These are phyloP conservation scores for Parachaetomium inaequale DNA, from an alignment of 495 filamentous ascomycete genomes.

Conservation along the genomic window DNA sequence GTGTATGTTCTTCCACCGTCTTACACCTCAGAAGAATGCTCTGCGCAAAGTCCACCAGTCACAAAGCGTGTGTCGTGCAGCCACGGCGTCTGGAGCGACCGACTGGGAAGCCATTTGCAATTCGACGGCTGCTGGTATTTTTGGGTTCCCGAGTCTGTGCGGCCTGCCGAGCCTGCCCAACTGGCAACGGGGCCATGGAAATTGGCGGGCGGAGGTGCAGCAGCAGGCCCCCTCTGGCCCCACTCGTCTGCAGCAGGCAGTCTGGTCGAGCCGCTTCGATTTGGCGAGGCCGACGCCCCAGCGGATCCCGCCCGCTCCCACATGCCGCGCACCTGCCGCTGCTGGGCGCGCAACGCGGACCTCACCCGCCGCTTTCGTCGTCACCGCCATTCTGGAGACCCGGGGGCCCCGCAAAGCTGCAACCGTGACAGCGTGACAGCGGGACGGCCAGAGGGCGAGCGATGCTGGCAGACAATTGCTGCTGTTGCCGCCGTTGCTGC, in stretches of 20 bases:
- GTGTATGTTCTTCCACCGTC: neutral
- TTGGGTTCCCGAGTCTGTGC: neutral
- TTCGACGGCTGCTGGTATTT: neutral
- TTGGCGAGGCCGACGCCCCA: slow-evolving; percentile 5
- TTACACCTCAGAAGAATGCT: neutral
- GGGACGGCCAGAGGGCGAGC: neutral
- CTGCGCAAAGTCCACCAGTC: neutral
- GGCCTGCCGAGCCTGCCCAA: slow-evolving; percentile 16
- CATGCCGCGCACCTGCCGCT: slow-evolving; percentile 10
- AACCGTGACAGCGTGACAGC: no score
- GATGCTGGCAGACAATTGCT: slow-evolving; percentile 11
- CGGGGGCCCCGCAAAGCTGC: neutral
- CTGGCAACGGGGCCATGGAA: no score
- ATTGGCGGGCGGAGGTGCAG: neutral
- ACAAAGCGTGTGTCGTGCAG: neutral
- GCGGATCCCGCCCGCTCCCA: slow-evolving; percentile 4
- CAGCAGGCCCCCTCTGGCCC: neutral
- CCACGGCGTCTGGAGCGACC: no score
- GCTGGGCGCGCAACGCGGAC: slow-evolving; percentile 4
- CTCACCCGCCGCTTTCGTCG: slow-evolving; percentile 20
- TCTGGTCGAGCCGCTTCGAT: slow-evolving; percentile 11
- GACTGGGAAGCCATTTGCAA: no score
- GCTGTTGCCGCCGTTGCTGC: no score
- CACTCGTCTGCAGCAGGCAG: slow-evolving; percentile 8
- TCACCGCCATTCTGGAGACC: slow-evolving; percentile 39